Evolutionary conservation across 768 basidiomycete genomes (phyloP), one percentile per base, ranked within the genome.

Genomic region (Amanita rimosa): DNA sequence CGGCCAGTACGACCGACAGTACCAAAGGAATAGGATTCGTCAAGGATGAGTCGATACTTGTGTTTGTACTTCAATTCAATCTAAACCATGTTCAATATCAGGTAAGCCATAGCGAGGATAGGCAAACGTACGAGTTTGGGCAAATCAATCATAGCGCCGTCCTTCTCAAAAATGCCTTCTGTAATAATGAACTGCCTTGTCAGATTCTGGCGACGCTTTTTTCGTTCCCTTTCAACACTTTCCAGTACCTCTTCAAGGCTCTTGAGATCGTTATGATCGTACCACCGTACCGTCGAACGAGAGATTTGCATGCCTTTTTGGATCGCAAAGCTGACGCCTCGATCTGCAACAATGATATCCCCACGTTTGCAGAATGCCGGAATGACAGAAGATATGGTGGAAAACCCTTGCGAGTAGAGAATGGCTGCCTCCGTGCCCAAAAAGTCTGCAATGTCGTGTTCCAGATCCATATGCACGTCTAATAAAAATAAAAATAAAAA

Each of bases 321-420:
- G 48, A 97, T 88, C 13, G 89, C 82, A 63, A 98, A 92, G 65
- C 88, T 95, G 56, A 93, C 83, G n/a, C 83, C 79, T n/a, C 91
- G 81, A 64, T 99, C 95, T 3, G 92, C 93, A n/a, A 99, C 88
- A 58, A 99, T 94, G 59, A 99, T 81, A 59, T 99, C 95, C 1
- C 93, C 94, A 53, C 95, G 81, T 63, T 99, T 98, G 73, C 87
- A 90, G 67, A 98, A 99, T 1, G 96, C 90, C 0, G 96, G 91
- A 52, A 98, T 96, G 58, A 94, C 91, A 13, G 92, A 95, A 3
- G 88, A 81, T 54, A 91, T 81, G 48, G 92, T 91, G 7, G 89
- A 81, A 64, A 95, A 97, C 10, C 83, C 85, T 67, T 98, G 95
- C 0, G 93, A 85, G 63, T 97, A 98, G 52, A 97, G 75, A 61